phyloP scores from a whole-genome alignment of 78 protist genomes.

The Dictyostelium intermedium region DNA sequence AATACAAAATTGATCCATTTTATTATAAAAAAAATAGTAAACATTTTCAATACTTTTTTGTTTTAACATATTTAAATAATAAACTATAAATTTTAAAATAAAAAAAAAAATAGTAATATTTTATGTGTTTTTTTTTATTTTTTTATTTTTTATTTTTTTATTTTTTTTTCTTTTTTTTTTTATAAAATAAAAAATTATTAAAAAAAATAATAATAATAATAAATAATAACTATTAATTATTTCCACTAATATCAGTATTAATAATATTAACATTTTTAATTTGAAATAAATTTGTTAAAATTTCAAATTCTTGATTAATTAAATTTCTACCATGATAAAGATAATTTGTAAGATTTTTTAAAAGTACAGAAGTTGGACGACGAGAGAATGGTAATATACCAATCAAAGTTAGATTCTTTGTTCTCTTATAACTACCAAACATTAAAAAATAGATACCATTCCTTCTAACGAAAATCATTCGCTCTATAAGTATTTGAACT shows the following conservation, averaged over 20 bases:
- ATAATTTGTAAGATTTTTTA: neutral
- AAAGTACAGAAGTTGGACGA: neutral
- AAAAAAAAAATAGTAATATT: too few relatives aligned
- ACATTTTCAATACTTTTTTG: too few relatives aligned
- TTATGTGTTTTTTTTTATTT: too few relatives aligned
- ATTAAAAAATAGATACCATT: neutral
- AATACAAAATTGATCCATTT: too few relatives aligned
- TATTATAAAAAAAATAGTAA: too few relatives aligned
- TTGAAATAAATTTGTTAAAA: neutral
- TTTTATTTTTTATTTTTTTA: too few relatives aligned
- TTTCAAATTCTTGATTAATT: neutral
- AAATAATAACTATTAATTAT: neutral
- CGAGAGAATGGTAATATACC: neutral
- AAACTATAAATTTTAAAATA: too few relatives aligned
- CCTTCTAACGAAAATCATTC: constrained; percentile 1
- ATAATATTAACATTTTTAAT: neutral
- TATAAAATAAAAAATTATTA: neutral
- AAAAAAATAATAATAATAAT: neutral
- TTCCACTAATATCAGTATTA: neutral
- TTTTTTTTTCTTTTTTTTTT: neutral
- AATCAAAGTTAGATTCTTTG: neutral
- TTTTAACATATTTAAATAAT: too few relatives aligned
- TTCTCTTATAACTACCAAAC: neutral
- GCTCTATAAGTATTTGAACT: neutral
- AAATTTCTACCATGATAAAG: constrained; percentile 2